Conservation (phyloP, 495 filamentous ascomycete species). For the Penicillium samsonianum region DNA sequence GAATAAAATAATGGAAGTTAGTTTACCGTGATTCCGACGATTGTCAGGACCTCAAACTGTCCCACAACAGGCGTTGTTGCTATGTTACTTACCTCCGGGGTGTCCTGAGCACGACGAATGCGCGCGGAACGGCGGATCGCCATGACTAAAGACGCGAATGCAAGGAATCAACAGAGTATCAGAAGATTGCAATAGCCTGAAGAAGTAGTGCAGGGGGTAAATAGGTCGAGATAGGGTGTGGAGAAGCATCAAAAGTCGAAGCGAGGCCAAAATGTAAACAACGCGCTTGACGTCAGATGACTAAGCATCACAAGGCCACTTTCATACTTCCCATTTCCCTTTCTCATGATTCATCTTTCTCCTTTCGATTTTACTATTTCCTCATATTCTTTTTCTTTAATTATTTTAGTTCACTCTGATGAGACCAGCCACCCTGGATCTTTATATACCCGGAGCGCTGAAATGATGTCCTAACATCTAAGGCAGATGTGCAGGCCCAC, state of each 20-base stretch:
- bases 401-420: too few species aligned
- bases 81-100: slow-evolving; percentile 34
- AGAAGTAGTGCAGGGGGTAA: background rate
- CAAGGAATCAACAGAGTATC: background rate
- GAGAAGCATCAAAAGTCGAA: slow-evolving; percentile 13
- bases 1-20: slow-evolving; percentile 7
- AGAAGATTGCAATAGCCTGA: background rate
- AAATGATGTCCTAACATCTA: too few species aligned
- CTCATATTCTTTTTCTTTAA: background rate
- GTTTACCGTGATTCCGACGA: background rate
- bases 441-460: too few species aligned
- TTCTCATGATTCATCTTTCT: background rate
- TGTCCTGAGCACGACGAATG: slow-evolving; percentile 32
- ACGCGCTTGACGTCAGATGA: slow-evolving; percentile 38
- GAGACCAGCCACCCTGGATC: too few species aligned
- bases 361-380: background rate
- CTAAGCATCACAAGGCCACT: slow-evolving; percentile 14
- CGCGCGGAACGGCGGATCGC: slow-evolving; percentile 46
- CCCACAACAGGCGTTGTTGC: slow-evolving; percentile 21
- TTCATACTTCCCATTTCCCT: background rate
- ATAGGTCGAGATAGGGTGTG: slow-evolving; percentile 9
- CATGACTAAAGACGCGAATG: slow-evolving; percentile 24
- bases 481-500: too few species aligned
- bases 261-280: slow-evolving; percentile 30
- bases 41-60: slow-evolving; percentile 9